Evolutionary conservation across 108 stramenopile genomes (phyloP), one percentile per base, ranked within the genome.

Genomic region (Aurantiochytrium sp.): DNA sequence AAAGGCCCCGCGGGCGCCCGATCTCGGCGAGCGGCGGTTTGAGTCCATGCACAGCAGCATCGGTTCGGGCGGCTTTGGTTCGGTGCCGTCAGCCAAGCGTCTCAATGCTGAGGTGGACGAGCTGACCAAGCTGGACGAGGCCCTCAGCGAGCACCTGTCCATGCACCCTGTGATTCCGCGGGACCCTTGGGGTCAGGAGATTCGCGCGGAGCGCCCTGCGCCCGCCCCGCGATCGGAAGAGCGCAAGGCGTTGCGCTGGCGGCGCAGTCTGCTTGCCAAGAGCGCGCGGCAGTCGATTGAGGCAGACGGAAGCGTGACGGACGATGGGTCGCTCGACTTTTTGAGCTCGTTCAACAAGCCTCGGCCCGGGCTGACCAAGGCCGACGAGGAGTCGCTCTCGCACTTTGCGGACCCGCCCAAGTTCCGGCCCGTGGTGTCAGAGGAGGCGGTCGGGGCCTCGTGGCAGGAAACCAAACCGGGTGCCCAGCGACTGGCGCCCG

Each of bases 191-290:
- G 59, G 59, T 0, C 1, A 65, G 10, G 59, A 65, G 34, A 65
- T 65, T 30, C 27, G 59, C 8, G 15, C 27, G 15, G 59, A 30
- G 19, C 59, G 59, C 10, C 59, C 59, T 1, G 27, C 19, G 59
- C 27, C 10, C 27, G 59, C 27, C 27, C 32, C 59, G 34, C 27
- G 59, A 34, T 65, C 59, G 24, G 59, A 30, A 12, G 59, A 30
- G 10, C 59, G 59, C 59, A 65, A 65, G 59, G 59, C 27, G 59
- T 65, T 65, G 59, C 59, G 59, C 59, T 65, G 59, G 59, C 59
- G 59, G 10, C 59, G 59, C 27, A 65, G 59, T 19, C 59, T 65
- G 8, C 6, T 34, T 65, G 59, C 59, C 8, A 65, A 65, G 34
- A 65, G 32, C 27, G 27, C 59, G 27, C 59, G 59, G 27, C 59